These are phyloP conservation scores for Arabidopsis suecica DNA, from an alignment of 345 rosid genomes.

Conservation along the genomic window DNA sequence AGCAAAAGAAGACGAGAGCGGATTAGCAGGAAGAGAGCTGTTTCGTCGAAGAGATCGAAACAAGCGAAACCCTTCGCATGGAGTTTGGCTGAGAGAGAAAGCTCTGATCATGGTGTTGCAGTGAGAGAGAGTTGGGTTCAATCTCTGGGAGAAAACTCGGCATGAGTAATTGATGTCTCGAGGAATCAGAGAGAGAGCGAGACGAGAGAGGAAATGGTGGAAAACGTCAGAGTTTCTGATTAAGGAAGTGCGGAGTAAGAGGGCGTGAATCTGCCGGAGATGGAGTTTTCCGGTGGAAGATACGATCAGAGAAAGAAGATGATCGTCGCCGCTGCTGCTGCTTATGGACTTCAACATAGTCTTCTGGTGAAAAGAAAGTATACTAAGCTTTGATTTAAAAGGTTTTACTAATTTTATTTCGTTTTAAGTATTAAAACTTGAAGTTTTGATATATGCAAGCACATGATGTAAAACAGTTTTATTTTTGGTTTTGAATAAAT, in stretches of 20 bases:
- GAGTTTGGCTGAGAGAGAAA: conserved; percentile 55
- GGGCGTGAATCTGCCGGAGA: conserved; percentile 74
- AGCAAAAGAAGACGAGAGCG: conserved; percentile 63
- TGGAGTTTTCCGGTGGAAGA: conserved; percentile 56
- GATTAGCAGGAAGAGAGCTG: conserved; percentile 48
- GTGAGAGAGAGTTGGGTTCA: conserved; percentile 55
- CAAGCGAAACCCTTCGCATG: conserved; percentile 58
- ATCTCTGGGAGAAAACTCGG: conserved; percentile 57
- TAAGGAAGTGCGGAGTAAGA: conserved; percentile 56
- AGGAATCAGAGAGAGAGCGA: conserved; percentile 49
- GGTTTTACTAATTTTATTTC: no score
- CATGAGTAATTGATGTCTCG: conserved; percentile 53
- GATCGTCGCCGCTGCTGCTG: conserved; percentile 13
- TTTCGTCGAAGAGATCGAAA: conserved; percentile 53
- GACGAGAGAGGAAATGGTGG: conserved; percentile 63
- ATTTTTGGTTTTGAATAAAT: no score
- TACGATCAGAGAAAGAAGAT: conserved; percentile 59
- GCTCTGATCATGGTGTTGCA: conserved; percentile 77
- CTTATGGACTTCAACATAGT: conserved; percentile 29
- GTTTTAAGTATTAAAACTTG: no score
- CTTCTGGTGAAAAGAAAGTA: neutral
- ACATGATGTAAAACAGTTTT: no score
- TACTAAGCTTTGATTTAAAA: neutral
- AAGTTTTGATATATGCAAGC: no score
- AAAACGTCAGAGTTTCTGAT: conserved; percentile 53